Conservation (phyloP, 2,329 filamentous ascomycete genomes). For the Orbilia blumenaviensis region DNA sequence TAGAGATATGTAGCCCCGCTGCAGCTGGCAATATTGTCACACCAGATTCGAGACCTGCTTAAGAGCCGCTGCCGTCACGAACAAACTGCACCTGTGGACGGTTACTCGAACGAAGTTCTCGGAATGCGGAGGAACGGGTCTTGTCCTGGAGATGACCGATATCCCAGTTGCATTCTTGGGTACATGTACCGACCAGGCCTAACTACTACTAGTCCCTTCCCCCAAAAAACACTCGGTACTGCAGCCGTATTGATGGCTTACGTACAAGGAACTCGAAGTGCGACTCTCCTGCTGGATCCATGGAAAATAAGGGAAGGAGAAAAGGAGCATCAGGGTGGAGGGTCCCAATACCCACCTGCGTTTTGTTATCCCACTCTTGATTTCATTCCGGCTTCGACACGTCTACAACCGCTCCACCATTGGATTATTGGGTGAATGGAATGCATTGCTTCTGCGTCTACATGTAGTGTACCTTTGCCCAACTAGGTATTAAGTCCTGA, state of each 20-base stretch:
- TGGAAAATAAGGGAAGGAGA: neutral
- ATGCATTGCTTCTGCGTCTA: neutral
- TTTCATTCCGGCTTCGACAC: conserved; percentile 2
- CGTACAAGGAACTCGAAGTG: conserved; percentile 29
- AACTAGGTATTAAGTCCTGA: too few species aligned
- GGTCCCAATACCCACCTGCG: conserved; percentile 14
- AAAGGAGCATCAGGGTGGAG: neutral
- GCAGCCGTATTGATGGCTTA: conserved; percentile 10
- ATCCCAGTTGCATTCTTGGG: neutral
- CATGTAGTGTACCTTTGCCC: neutral
- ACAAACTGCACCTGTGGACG: too few species aligned
- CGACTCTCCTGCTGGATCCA: neutral
- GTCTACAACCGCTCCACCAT: neutral
- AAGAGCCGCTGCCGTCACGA: neutral
- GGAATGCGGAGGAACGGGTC: conserved; percentile 12
- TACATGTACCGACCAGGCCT: neutral
- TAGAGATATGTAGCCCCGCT: neutral
- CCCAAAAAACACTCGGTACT: neutral
- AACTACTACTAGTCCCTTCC: neutral
- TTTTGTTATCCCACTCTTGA: conserved; percentile 28
- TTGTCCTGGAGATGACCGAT: conserved; percentile 11
- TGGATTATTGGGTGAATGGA: neutral
- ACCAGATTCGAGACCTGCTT: neutral
- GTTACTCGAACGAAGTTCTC: neutral
- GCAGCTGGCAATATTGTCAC: neutral